phyloP scores from a whole-genome alignment of 768 basidiomycete genomes.

The Boletales sp. region DNA sequence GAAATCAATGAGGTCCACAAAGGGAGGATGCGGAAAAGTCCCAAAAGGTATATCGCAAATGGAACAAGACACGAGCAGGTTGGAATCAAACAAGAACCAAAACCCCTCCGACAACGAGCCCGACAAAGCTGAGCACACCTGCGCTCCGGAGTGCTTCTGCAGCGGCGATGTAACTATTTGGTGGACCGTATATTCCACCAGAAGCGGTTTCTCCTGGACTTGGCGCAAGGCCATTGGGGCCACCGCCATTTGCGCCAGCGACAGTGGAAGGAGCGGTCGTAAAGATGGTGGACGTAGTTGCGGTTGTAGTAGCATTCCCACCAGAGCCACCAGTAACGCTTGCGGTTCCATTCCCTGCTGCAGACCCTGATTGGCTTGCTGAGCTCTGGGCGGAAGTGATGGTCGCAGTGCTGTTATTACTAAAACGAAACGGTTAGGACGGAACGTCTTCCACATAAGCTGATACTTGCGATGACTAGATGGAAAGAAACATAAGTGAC shows the following conservation, averaged over 20 bases:
- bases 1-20: slow-evolving; percentile 12
- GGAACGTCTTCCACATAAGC: slow-evolving; percentile 26
- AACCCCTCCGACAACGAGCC: slow-evolving; percentile 46
- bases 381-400: slow-evolving; percentile 46
- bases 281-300: slow-evolving; percentile 7
- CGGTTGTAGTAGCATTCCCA: slow-evolving; percentile 32
- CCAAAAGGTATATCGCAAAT: slow-evolving; percentile 12
- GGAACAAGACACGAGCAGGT: background rate
- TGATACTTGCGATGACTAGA: slow-evolving; percentile 39
- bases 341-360: slow-evolving; percentile 18
- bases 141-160: slow-evolving; percentile 48
- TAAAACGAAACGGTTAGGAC: slow-evolving; percentile 35
- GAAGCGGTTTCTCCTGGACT: slow-evolving; percentile 48
- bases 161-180: slow-evolving; percentile 60
- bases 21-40: slow-evolving; percentile 5
- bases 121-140: slow-evolving; percentile 41
- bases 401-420: slow-evolving; percentile 40
- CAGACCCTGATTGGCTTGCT: slow-evolving; percentile 18
- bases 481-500: slow-evolving; percentile 5
- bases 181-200: slow-evolving; percentile 59
- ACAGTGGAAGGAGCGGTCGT: slow-evolving; percentile 60
- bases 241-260: slow-evolving; percentile 47
- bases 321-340: slow-evolving; percentile 12
- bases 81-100: slow-evolving; percentile 41
- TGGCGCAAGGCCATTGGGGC: slow-evolving; percentile 45